Conservation (phyloP, 805 yeast genomes). For the Candida awuae region DNA sequence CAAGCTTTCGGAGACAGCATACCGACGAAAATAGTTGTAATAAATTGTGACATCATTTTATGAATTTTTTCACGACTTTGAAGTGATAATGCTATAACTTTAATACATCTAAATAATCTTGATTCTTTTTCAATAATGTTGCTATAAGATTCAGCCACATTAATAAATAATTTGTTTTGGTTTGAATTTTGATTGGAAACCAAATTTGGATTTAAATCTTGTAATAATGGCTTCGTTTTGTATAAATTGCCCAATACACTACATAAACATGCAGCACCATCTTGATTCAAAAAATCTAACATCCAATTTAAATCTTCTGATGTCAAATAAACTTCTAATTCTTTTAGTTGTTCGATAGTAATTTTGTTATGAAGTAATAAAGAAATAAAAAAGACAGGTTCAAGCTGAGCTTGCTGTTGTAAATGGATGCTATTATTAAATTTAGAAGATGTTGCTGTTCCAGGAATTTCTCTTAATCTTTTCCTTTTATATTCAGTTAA, state of each 20-base stretch:
- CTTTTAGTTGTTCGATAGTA: conserved; percentile 62
- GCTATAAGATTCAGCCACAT: conserved; percentile 26
- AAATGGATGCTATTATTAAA: conserved; percentile 25
- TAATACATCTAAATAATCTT: conserved; percentile 70
- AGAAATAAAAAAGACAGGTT: conserved; percentile 45
- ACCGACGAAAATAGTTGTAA: conserved; percentile 71
- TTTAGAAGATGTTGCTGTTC: conserved; percentile 3
- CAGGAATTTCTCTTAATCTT: conserved; percentile 14
- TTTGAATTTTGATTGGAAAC: neutral
- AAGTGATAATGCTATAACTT: conserved; percentile 64
- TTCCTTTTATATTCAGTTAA: conserved; percentile 62
- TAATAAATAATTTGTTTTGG: conserved; percentile 19
- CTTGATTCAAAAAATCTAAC: conserved; percentile 64
- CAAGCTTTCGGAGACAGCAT: conserved; percentile 67
- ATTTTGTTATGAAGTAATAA: conserved; percentile 63
- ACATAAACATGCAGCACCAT: conserved; percentile 85
- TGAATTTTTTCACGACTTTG: conserved; percentile 63
- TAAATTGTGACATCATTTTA: conserved; percentile 39
- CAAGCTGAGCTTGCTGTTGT: conserved; percentile 32
- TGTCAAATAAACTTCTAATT: conserved; percentile 83
- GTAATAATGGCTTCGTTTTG: conserved; percentile 24
- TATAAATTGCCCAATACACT: conserved; percentile 45
- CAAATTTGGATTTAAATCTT: conserved; percentile 1
- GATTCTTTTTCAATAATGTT: conserved; percentile 55
- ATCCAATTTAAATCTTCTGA: conserved; percentile 82